Evolutionary conservation across 1,139 yeast species (phyloP).

Genomic region (Nakaseomyces delphensis): DNA sequence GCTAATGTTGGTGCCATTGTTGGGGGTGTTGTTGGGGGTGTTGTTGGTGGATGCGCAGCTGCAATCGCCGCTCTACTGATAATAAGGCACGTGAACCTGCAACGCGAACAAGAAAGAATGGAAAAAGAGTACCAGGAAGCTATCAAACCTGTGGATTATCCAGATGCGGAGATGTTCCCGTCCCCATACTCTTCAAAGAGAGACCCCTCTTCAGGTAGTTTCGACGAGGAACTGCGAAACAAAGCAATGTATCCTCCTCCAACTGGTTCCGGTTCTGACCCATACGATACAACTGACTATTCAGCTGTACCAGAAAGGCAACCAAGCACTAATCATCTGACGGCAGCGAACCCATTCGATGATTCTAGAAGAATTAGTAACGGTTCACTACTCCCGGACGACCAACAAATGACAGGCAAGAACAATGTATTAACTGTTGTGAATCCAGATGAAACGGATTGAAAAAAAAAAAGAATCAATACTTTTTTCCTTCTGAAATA

Average conservation of each 20-base stretch:
- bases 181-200: constrained; percentile 13
- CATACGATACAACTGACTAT: constrained; percentile 7
- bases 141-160: constrained; percentile 31
- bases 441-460: constrained; percentile 27
- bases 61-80: constrained; percentile 20
- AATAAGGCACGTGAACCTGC: constrained; percentile 26
- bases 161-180: constrained; percentile 7
- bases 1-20: constrained; percentile 30
- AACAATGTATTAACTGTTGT: constrained; percentile 28
- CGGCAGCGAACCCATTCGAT: constrained; percentile 26
- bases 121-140: constrained; percentile 34
- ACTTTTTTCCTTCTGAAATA: too few species aligned
- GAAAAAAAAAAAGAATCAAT: background rate
- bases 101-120: constrained; percentile 32
- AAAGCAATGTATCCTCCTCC: constrained; percentile 6
- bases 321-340: constrained; percentile 8
- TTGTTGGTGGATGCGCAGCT: constrained; percentile 26
- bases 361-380: constrained; percentile 29
- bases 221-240: constrained; percentile 9
- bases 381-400: constrained; percentile 22
- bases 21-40: constrained; percentile 33
- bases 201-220: constrained; percentile 7
- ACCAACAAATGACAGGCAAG: constrained; percentile 10
- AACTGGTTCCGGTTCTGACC: constrained; percentile 3
- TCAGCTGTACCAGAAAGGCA: constrained; percentile 2